Base-by-base conservation (phyloP, 345 rosid species). In the Pugionium cornutum region DNA sequence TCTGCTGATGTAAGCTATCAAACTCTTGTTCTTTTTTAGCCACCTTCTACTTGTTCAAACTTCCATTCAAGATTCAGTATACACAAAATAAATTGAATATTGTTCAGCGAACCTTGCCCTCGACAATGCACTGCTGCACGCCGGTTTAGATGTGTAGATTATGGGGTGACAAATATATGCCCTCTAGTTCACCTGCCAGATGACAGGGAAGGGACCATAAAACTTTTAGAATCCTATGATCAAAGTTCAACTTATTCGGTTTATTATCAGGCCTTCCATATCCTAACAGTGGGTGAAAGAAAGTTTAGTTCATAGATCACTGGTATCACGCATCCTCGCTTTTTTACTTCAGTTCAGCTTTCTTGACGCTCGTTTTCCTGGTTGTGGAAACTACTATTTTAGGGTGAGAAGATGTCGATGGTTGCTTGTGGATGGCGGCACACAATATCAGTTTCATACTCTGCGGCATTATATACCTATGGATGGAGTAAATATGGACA, bases 401-500 rank as follows among this genome's bases (percentile, higher is more conserved):
- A 90, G 91, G 89, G 80, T 46, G 97, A 86, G 80, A 88, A 83
- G 74, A 90, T 88, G 97, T 69, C 75, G 18, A 73, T 83, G 84
- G 95, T 94, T 76, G 96, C 97, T 51, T 94, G 99, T 64, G 99
- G 99, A 74, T 94, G 99, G 99, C 76, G 97, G 66, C 99, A 94
- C 80, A 88, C 97, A 30, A 86, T 86, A 72, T 83, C 96, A 43
- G 91, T 94, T 57, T 83, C 95, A 9, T 81, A 81, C 64, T 83
- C 86, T 51, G 96, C 95, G 66, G 84, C 81, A 44, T 66, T 94
- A 56, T 94, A 86, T 81, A 88, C 92, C 52, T 86, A 83, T 64
- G 99, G 99, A 64, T 90, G 97, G 99, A 94, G 97, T 77, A 88
- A 94, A 77, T 94, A 90, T 75, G 99, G 99, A 73, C 99, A 94